phyloP scores from a whole-genome alignment of 1,139 yeast genomes.

The Protomyces arabidopsidicola region DNA sequence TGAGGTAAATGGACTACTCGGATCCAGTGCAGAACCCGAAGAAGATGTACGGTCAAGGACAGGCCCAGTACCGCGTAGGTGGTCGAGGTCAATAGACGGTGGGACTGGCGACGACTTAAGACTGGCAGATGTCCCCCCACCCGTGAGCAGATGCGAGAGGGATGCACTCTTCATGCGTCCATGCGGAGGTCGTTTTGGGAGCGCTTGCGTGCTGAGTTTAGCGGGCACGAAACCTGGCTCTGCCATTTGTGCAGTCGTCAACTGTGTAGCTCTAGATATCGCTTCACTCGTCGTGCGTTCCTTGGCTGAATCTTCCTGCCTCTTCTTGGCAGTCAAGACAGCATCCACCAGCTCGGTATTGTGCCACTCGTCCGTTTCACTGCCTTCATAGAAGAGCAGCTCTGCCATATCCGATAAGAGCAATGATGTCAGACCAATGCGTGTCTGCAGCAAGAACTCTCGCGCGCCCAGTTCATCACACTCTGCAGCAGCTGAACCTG shows the following conservation, averaged over 20 bases:
- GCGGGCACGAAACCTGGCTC: background rate
- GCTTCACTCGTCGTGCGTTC: background rate
- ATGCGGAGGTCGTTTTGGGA: background rate
- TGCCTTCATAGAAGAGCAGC: conserved; percentile 4
- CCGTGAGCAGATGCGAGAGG: background rate
- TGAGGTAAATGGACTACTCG: background rate
- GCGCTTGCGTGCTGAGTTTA: background rate
- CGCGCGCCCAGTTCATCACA: conserved; percentile 3
- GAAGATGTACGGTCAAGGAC: conserved; percentile 3
- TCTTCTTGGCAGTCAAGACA: background rate
- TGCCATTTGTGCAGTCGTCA: background rate
- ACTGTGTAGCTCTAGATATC: background rate
- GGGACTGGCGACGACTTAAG: conserved; percentile 11
- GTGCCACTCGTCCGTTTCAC: conserved; percentile 24
- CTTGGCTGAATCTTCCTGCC: background rate
- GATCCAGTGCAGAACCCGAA: conserved; percentile 3
- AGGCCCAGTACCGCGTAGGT: background rate
- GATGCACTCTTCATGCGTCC: background rate
- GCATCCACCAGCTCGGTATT: conserved; percentile 13
- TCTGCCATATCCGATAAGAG: conserved; percentile 14
- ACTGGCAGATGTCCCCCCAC: background rate
- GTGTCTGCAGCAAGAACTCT: conserved; percentile 10
- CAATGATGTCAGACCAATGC: background rate
- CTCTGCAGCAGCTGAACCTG: background rate
- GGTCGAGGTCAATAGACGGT: conserved; percentile 12